phyloP scores from a whole-genome alignment of 129 eudicot species.

The Helianthus annuus region HanXRQr2.0-SUNRISE NC_035436.2:179946335-179946834 shows the following conservation, averaged over 20 bases:
- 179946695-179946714: neutral
- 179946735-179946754: neutral
- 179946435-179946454: too few relatives aligned
- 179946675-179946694: constrained; percentile 96
- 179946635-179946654: constrained; percentile 92
- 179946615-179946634: constrained; percentile 82
- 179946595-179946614: constrained; percentile 92
- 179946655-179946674: constrained; percentile 77
- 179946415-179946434: too few relatives aligned
- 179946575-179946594: constrained; percentile 70
- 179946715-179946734: too few relatives aligned
- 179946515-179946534: constrained; percentile 75
- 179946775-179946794: constrained; percentile 92
- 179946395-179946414: too few relatives aligned
- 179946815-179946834: constrained; percentile 91
- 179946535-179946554: constrained; percentile 69
- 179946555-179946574: constrained; percentile 69
- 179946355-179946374: too few relatives aligned
- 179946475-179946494: constrained; percentile 43
- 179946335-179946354: too few relatives aligned
- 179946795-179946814: constrained; percentile 81
- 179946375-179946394: too few relatives aligned
- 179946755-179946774: constrained; percentile 60
- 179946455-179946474: neutral
- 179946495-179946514: constrained; percentile 46